phyloP scores from a whole-genome alignment of 257 asterid genomes.

The Fraxinus americana region DNA sequence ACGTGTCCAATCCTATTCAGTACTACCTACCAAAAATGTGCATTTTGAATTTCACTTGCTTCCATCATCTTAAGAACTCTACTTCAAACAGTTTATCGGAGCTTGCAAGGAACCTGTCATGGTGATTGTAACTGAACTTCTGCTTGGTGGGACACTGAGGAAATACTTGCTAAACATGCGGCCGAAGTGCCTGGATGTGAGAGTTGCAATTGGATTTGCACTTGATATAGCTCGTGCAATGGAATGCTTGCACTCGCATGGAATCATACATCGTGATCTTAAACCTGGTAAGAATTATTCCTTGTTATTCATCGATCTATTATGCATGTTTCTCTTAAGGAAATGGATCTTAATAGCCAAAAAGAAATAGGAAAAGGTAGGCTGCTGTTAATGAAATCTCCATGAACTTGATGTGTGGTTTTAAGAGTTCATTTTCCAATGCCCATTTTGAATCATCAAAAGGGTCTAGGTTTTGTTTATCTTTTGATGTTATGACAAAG shows the following conservation, averaged over 20 bases:
- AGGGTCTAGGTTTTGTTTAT: not conserved
- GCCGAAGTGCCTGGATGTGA: slow-evolving; percentile 70
- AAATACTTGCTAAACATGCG: slow-evolving; percentile 70
- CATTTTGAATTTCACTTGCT: not conserved
- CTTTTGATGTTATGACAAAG: not conserved
- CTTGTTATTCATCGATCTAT: not conserved
- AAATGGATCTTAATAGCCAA: not conserved
- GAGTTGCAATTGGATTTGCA: slow-evolving; percentile 74
- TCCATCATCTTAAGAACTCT: not conserved
- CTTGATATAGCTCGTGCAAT: slow-evolving; percentile 93
- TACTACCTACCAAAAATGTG: not conserved
- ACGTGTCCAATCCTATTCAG: not conserved
- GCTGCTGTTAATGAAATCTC: not conserved
- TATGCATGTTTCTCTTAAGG: not conserved
- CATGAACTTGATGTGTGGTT: not conserved
- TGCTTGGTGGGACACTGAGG: slow-evolving; percentile 82
- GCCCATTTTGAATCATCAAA: not conserved
- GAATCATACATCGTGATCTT: slow-evolving; percentile 90
- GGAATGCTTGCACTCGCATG: slow-evolving; percentile 92
- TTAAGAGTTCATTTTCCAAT: not conserved
- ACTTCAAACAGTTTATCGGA: slow-evolving; percentile 68
- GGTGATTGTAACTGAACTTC: slow-evolving; percentile 88
- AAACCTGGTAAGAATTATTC: slow-evolving; percentile 67
- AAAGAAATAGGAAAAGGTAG: not conserved
- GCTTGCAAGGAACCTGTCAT: slow-evolving; percentile 94